These are phyloP conservation scores for Lipomyces japonicus DNA, from an alignment of 805 yeast genomes.

Conservation along the genomic window DNA sequence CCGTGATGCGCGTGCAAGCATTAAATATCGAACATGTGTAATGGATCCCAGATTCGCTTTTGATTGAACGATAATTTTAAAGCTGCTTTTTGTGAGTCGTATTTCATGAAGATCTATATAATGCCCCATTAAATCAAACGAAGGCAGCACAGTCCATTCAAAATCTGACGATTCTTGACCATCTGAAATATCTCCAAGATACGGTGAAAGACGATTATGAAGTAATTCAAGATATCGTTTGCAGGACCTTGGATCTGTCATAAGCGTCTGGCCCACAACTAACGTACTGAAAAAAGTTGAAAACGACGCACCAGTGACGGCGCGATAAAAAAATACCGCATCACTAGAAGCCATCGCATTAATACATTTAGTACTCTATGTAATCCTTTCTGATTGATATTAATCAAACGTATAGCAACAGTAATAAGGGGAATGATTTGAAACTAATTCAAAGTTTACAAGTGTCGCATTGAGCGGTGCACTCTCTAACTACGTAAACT, in stretches of 20 bases:
- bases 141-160: not conserved
- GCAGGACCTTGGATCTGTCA: slow-evolving; percentile 3
- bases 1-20: slow-evolving; percentile 9
- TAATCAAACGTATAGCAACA: not conserved
- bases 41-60: not conserved
- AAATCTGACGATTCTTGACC: not conserved
- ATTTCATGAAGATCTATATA: slow-evolving; percentile 5
- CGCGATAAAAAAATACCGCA: not conserved
- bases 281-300: slow-evolving; percentile 7
- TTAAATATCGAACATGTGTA: not conserved
- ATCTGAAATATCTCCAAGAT: not conserved
- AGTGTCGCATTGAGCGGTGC: no score
- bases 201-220: slow-evolving; percentile 7
- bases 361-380: no score
- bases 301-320: slow-evolving; percentile 5
- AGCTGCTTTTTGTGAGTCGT: slow-evolving; percentile 5
- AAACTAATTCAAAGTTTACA: no score
- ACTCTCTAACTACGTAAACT: no score
- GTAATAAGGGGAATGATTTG: not conserved
- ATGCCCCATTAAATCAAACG: no score
- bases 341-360: no score
- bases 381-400: not conserved
- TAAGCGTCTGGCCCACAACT: not conserved
- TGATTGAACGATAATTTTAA: slow-evolving; percentile 3
- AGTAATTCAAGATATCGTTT: slow-evolving; percentile 6